Evolutionary conservation across 164 flowering plant species (phyloP), one percentile per base, ranked within the genome.

Genomic region (Berberis vulgaris): DNA sequence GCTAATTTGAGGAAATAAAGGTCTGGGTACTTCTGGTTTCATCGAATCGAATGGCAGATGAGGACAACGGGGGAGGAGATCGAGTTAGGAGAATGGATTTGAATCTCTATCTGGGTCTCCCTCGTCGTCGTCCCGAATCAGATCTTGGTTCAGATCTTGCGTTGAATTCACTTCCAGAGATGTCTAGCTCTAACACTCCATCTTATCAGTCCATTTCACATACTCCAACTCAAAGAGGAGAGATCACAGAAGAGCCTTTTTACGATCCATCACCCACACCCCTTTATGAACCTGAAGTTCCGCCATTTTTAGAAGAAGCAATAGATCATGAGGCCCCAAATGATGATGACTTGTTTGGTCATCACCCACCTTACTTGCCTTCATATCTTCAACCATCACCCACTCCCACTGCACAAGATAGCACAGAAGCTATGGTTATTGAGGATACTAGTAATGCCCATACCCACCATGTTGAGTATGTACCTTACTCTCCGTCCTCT

Each of bases 141-240:
- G 71, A 71, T 70, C 71, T 74, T 11, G 77, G 74, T 7, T 70
- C 74, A 9, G 77, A 74, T 70, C 77, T 74, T 52, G 69, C 74
- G 53, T 55, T 74, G 6, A 67, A 61, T 54, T 69, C 76, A 11
- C 11, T 63, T 2, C 40, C 53, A 38, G 66, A 59, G 59, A 73
- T 73, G 64, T 58, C 72, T 49, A 57, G 59, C 61, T 61, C 75
- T 4, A 72, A 71, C 7, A 55, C 64, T 42, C 72, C 58, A 43
- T 61, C 66, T 7, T 54, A 66, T 59, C 61, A 49, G n/a, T 13
- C 59, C 3, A 13, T 45, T 38, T 7, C 49, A 26, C 73, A 62
- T 50, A 26, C 60, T 6, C 38, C 46, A 12, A 62, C 54, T 11
- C 55, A 3, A 40, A 41, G 40, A 2, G 57, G 9, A 7, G 41